Conservation (phyloP, 495 filamentous ascomycete species). For the Physcia stellaris region DNA sequence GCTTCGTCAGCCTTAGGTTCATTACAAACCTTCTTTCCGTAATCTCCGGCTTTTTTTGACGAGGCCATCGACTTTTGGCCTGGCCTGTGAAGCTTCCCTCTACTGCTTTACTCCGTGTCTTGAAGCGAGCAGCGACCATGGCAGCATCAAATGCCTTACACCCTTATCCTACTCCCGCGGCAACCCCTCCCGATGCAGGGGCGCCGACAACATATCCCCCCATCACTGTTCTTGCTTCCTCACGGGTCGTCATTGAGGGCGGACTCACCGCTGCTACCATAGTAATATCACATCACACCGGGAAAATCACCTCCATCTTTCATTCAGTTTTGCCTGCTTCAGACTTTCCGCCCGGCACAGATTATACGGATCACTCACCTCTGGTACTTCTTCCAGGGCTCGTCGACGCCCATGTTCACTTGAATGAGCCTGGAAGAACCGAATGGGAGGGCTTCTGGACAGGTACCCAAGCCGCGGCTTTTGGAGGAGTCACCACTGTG, state of each 20-base stretch:
- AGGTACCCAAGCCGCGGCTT: conserved; percentile 84
- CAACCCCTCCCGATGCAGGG: conserved; percentile 13
- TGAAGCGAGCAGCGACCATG: too few species aligned
- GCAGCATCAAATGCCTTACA: conserved; percentile 1
- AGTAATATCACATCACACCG: conserved; percentile 60
- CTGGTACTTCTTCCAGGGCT: conserved; percentile 78
- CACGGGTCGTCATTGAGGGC: conserved; percentile 57
- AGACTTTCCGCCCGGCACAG: conserved; percentile 56
- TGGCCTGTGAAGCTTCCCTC: too few species aligned
- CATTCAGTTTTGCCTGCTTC: conserved; percentile 55
- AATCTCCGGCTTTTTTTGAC: too few species aligned
- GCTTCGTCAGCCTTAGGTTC: too few species aligned
- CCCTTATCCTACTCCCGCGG: conserved; percentile 15
- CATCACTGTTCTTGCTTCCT: conserved; percentile 68
- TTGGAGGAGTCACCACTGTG: conserved; percentile 94
- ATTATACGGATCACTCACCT: conserved; percentile 78
- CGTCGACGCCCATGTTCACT: conserved; percentile 93
- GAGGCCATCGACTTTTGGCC: too few species aligned
- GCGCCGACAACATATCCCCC: conserved; percentile 13
- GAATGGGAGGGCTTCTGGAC: conserved; percentile 99
- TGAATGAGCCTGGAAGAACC: conserved; percentile 93
- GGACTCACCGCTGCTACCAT: conserved; percentile 65
- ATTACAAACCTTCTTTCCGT: too few species aligned
- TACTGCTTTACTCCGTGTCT: too few species aligned
- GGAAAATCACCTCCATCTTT: conserved; percentile 73